phyloP scores from a whole-genome alignment of 495 filamentous ascomycete species.

The Amphirosellinia nigrospora region DNA sequence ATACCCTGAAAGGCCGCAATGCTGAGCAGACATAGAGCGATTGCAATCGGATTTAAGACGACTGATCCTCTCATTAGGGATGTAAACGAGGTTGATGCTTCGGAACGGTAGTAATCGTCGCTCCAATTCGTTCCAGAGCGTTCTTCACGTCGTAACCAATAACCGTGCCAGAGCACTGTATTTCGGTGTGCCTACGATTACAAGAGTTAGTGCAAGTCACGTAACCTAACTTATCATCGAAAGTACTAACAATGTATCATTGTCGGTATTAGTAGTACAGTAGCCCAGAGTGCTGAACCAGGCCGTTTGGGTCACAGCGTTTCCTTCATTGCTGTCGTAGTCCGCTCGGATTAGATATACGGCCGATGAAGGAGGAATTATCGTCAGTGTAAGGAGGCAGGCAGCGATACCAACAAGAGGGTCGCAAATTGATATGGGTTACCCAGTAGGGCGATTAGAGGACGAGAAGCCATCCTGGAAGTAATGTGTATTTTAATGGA shows the following conservation, averaged over 20 bases:
- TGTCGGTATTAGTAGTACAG: constrained; percentile 4
- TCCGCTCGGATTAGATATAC: constrained; percentile 22
- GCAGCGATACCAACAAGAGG: not conserved
- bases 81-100: not conserved
- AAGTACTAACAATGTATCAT: constrained; percentile 16
- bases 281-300: constrained; percentile 24
- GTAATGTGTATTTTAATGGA: not conserved
- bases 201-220: constrained; percentile 1
- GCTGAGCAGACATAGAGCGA: not conserved
- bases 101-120: not conserved
- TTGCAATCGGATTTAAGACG: constrained; percentile 9
- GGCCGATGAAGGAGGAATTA: constrained; percentile 1
- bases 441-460: not conserved
- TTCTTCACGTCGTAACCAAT: constrained; percentile 9
- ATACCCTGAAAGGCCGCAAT: constrained; percentile 12
- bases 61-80: constrained; percentile 1
- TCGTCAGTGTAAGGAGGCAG: constrained; percentile 6
- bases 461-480: constrained; percentile 3
- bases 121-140: not conserved
- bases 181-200: not conserved
- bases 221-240: no score
- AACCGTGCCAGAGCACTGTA: not conserved
- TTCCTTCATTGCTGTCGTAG: not conserved
- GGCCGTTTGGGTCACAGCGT: constrained; percentile 1
- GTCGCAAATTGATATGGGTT: constrained; percentile 11